phyloP scores from a whole-genome alignment of 306 rosid genomes.

The Vigna nakashimae region DNA sequence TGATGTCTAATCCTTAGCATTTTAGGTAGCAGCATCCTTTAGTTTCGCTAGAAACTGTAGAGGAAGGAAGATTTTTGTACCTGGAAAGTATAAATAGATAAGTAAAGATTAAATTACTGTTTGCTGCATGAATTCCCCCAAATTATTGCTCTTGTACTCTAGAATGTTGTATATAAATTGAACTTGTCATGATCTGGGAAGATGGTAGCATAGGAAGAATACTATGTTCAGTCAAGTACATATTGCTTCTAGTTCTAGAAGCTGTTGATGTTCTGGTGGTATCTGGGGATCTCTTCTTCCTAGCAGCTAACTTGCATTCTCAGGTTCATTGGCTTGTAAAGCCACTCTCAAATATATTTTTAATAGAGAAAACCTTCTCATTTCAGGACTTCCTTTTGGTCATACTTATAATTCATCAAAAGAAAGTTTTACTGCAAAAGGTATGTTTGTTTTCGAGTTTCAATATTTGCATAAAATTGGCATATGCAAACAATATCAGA shows the following conservation, averaged over 20 bases:
- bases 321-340: conserved; percentile 52
- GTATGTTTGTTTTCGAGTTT: conserved; percentile 66
- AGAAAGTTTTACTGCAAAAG: conserved; percentile 85
- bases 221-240: conserved; percentile 35
- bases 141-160: conserved; percentile 33
- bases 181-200: conserved; percentile 34
- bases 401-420: conserved; percentile 80
- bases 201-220: conserved; percentile 30
- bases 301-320: conserved; percentile 44
- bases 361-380: conserved; percentile 67
- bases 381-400: conserved; percentile 94
- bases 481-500: conserved; percentile 27
- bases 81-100: conserved; percentile 33
- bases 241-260: conserved; percentile 41
- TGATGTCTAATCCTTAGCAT: conserved; percentile 20
- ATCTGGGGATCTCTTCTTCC: conserved; percentile 42
- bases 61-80: conserved; percentile 30
- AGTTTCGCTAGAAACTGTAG: conserved; percentile 37
- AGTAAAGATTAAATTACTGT: conserved; percentile 7
- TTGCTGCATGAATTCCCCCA: conserved; percentile 24
- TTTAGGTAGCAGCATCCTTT: background rate
- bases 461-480: conserved; percentile 42
- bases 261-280: conserved; percentile 29
- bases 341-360: conserved; percentile 48
- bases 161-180: conserved; percentile 30